Base-by-base conservation (phyloP, 1,139 yeast genomes). In the Candida glucosophila region DNA sequence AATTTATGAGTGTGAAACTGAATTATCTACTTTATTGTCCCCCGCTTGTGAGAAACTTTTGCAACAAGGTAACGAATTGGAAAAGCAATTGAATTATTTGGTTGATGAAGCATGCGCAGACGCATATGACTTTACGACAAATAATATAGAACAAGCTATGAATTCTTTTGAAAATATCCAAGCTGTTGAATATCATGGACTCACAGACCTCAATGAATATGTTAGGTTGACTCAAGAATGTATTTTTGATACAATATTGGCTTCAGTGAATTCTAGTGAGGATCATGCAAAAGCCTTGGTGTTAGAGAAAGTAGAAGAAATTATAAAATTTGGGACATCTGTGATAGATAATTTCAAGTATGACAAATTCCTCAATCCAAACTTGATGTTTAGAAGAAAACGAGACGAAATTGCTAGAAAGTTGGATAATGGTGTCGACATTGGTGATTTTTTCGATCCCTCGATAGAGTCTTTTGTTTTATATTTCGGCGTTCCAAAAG, bases 341-440 rank as follows among this genome's bases (percentile, higher is more conserved):
- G 48, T 78, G 35, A 76, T 77, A 4, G 73, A 72, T 19, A 80
- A 75, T 19, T 71, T 67, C 32, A 58, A 75, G 55, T 67, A 57
- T 25, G 77, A 75, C 33, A 78, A 79, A 35, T 69, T 68, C 7
- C 88, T 90, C 55, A 73, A 81, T 31, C 71, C 82, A 10, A 79
- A 75, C 14, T 67, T 80, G 25, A 90, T 90, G 98, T 90, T 86
- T 41, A 71, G 85, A 3, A 73, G 88, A 39, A 67, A 67, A 30
- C 70, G 68, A 23, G 95, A 90, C 41, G 51, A 68, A 5, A 55
- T 77, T 21, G 67, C 73, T 20, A 73, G 78, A 37, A 63, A 70
- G 25, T 57, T 88, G 23, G 61, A 68, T 33, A 70, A 74, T 19
- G 67, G 70, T 19, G 66, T 88, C 23, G 72, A 77, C 10, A 29